These are phyloP conservation scores for Wickerhamiella spandovensis DNA, from an alignment of 805 yeast genomes.

Conservation along the genomic window DNA sequence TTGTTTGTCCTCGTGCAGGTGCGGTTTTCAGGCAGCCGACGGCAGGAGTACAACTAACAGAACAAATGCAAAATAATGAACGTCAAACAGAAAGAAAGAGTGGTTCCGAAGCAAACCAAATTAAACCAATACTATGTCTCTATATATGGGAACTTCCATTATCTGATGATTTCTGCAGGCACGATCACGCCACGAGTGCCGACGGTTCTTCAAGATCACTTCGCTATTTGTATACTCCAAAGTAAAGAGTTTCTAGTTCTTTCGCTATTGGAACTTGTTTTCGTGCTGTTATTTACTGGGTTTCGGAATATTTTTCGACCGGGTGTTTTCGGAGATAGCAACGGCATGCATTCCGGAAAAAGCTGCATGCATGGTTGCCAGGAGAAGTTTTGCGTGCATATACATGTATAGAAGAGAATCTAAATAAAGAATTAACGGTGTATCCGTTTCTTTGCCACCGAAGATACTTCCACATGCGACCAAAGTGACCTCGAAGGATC, in stretches of 20 bases:
- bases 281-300: no score
- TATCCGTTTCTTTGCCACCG: no score
- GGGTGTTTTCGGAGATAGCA: neutral
- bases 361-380: neutral
- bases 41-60: neutral
- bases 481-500: no score
- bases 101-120: neutral
- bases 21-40: no score
- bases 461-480: no score
- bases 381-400: neutral
- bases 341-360: no score
- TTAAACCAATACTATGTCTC: neutral
- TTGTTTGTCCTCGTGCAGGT: no score
- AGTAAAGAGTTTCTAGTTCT: no score
- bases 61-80: neutral
- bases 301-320: neutral
- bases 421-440: no score
- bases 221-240: no score
- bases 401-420: no score
- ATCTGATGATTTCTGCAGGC: neutral
- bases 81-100: neutral
- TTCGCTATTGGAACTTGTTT: neutral
- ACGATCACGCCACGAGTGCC: neutral
- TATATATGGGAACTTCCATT: neutral
- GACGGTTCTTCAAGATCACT: no score